phyloP scores from a whole-genome alignment of 2,329 filamentous ascomycete species.

The Talaromyces sp. region DNA sequence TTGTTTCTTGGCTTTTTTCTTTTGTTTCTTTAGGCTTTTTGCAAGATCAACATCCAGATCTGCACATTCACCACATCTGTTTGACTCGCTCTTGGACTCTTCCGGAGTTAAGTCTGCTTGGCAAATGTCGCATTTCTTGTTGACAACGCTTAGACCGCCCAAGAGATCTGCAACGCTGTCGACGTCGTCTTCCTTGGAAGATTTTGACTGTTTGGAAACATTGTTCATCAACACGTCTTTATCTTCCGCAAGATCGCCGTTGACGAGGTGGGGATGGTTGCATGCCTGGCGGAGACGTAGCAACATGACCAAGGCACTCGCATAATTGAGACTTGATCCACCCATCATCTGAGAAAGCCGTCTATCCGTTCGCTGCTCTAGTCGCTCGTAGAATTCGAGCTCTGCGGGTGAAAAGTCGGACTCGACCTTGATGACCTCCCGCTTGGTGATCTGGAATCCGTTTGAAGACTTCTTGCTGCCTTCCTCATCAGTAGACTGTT shows the following conservation, averaged over 20 bases:
- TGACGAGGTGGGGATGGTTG: constrained; percentile 86
- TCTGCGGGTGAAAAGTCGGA: constrained; percentile 76
- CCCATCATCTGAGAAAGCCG: constrained; percentile 87
- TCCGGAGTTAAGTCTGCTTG: constrained; percentile 60
- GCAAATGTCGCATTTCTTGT: constrained; percentile 79
- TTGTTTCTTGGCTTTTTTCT: constrained; percentile 39
- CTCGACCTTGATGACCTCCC: constrained; percentile 76
- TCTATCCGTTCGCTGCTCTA: constrained; percentile 79
- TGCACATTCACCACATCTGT: constrained; percentile 67
- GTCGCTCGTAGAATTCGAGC: constrained; percentile 74
- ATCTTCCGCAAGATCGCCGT: constrained; percentile 78
- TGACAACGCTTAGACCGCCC: constrained; percentile 71
- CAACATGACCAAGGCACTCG: constrained; percentile 88
- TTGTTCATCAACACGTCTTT: constrained; percentile 74
- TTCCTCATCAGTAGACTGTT: constrained; percentile 43
- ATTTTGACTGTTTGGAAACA: constrained; percentile 44
- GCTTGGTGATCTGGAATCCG: constrained; percentile 85
- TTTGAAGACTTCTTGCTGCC: constrained; percentile 50
- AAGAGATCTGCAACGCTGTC: constrained; percentile 84
- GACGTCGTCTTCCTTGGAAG: constrained; percentile 55
- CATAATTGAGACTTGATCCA: constrained; percentile 75
- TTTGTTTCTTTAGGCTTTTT: constrained; percentile 29
- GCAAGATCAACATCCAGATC: constrained; percentile 61
- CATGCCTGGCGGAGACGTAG: constrained; percentile 86
- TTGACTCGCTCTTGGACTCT: constrained; percentile 48